A percentile compares a stretch with the other conserved stretches of the same genome.
phyloP scores from a whole-genome alignment of 2,329 filamentous ascomycete species.

The Ceratocystiopsis minuta region DNA sequence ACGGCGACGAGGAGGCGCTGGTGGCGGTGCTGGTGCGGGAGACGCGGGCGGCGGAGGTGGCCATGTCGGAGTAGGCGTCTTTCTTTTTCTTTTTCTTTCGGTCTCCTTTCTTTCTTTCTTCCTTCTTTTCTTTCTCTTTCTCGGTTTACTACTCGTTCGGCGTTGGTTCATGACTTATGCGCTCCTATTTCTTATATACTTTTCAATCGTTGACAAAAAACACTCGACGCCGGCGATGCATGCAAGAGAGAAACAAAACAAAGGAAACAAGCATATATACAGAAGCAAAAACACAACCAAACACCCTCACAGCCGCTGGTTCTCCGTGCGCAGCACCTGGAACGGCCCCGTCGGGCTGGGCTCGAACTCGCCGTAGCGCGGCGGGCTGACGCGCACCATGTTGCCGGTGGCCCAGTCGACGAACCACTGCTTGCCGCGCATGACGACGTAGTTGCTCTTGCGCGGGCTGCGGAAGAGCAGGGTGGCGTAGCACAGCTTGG shows the following conservation, averaged over 20 bases:
- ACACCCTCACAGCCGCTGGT: conserved; percentile 21
- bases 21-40: conserved; percentile 31
- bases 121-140: neutral
- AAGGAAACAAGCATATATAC: neutral
- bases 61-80: conserved; percentile 14
- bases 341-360: conserved; percentile 25
- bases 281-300: neutral
- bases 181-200: neutral
- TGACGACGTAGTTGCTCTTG: conserved; percentile 39
- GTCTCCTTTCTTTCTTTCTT: neutral
- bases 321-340: conserved; percentile 32
- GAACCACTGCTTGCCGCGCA: conserved; percentile 37
- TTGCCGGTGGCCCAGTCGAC: conserved; percentile 41
- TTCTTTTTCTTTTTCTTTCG: neutral
- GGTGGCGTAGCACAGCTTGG: conserved; percentile 41
- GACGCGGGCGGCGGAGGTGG: conserved; percentile 25
- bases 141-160: neutral
- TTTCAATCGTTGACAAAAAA: neutral
- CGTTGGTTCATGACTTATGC: neutral
- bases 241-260: neutral
- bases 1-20: conserved; percentile 15
- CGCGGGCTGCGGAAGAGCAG: conserved; percentile 37
- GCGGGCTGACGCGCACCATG: conserved; percentile 34
- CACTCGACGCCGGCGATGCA: neutral
- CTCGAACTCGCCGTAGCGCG: conserved; percentile 33